phyloP scores from a whole-genome alignment of 2,329 filamentous ascomycete genomes.

The Penicillium decumbens region DNA sequence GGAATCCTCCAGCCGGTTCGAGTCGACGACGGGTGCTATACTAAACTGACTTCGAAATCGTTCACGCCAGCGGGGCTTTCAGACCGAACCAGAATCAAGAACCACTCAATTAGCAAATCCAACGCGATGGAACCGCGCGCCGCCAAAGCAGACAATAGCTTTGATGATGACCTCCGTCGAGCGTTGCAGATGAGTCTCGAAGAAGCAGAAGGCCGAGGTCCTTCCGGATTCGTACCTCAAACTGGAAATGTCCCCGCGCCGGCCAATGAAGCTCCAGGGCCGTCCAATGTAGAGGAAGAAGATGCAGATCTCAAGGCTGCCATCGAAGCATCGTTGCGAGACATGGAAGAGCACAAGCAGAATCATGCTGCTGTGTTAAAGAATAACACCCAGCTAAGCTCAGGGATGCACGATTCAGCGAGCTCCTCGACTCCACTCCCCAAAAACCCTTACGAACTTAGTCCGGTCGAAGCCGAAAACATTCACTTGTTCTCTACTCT shows the following conservation, averaged over 20 bases:
- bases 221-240: slow-evolving; percentile 67
- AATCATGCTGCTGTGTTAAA: slow-evolving; percentile 79
- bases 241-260: slow-evolving; percentile 42
- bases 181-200: slow-evolving; percentile 96
- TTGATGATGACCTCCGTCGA: slow-evolving; percentile 90
- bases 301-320: slow-evolving; percentile 91
- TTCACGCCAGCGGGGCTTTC: slow-evolving; percentile 42
- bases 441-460: slow-evolving; percentile 92
- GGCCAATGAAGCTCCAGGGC: slow-evolving; percentile 43
- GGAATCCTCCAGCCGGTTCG: slow-evolving; percentile 87
- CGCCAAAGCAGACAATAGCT: slow-evolving; percentile 81
- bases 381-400: slow-evolving; percentile 61
- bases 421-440: slow-evolving; percentile 52
- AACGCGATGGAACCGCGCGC: slow-evolving; percentile 85
- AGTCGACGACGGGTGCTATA: slow-evolving; percentile 93
- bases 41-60: slow-evolving; percentile 73
- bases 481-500: slow-evolving; percentile 94
- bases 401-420: slow-evolving; percentile 47
- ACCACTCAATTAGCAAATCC: slow-evolving; percentile 57
- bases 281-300: slow-evolving; percentile 61
- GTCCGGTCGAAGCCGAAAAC: slow-evolving; percentile 89
- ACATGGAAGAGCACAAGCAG: slow-evolving; percentile 98
- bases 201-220: slow-evolving; percentile 72
- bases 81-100: slow-evolving; percentile 41
- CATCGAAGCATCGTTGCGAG: slow-evolving; percentile 87